Evolutionary conservation across 2,329 filamentous ascomycete species (phyloP).

Genomic region (Bisporella sp.): DNA sequence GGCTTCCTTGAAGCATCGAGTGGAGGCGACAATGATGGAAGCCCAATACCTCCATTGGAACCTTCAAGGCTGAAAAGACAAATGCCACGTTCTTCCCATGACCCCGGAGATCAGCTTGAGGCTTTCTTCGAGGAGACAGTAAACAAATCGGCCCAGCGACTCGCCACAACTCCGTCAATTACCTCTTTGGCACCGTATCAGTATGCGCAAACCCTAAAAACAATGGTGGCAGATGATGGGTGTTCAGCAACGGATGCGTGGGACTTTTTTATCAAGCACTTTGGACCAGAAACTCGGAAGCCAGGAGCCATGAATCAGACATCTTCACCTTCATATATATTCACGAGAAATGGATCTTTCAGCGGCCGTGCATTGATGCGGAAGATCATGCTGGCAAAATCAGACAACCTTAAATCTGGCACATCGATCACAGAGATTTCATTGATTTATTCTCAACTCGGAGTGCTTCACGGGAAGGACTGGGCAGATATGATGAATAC

Average conservation of each 20-base stretch:
- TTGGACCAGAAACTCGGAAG: slow-evolving; percentile 19
- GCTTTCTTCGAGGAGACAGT: slow-evolving; percentile 24
- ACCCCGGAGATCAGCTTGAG: slow-evolving; percentile 23
- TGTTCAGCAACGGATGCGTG: slow-evolving; percentile 18
- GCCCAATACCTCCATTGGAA: neutral
- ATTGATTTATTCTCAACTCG: slow-evolving; percentile 17
- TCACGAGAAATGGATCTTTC: neutral
- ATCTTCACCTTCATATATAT: slow-evolving; percentile 13
- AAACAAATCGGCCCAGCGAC: slow-evolving; percentile 4
- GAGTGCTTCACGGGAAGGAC: slow-evolving; percentile 15
- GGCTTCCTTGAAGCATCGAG: neutral
- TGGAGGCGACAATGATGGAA: neutral
- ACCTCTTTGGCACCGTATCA: slow-evolving; percentile 20
- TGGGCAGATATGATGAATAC: slow-evolving; percentile 21
- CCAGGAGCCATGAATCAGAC: slow-evolving; percentile 6
- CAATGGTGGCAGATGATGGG: slow-evolving; percentile 17
- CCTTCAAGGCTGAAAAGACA: neutral
- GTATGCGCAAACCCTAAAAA: slow-evolving; percentile 18
- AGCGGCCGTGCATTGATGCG: slow-evolving; percentile 9
- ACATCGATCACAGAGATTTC: slow-evolving; percentile 23
- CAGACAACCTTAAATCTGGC: slow-evolving; percentile 11
- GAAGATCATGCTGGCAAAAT: slow-evolving; percentile 16
- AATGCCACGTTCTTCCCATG: neutral
- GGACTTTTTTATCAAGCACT: slow-evolving; percentile 26
- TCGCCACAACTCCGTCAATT: slow-evolving; percentile 1